A percentile compares a stretch with the other conserved stretches of the same genome.
phyloP scores from a whole-genome alignment of 306 rosid species.

The Malus domestica region DNA sequence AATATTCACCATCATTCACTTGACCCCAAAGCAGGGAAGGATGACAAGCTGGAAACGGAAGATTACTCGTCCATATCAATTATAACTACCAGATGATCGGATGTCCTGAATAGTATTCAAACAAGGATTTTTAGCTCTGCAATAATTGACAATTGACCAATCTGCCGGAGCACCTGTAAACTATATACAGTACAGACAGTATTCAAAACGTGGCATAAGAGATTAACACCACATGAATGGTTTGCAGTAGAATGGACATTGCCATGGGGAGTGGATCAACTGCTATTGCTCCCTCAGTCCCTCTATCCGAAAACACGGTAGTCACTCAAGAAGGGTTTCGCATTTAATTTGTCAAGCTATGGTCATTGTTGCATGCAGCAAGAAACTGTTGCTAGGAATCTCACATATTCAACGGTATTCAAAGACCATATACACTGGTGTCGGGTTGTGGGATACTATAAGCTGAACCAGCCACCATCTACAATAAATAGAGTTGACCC shows the following conservation, averaged over 20 bases:
- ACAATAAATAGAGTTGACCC: not conserved
- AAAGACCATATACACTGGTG: not conserved
- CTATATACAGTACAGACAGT: not conserved
- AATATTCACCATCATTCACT: conserved; percentile 1
- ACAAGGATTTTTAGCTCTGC: not conserved
- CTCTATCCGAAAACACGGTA: not conserved
- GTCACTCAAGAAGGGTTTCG: not conserved
- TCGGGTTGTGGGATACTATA: not conserved
- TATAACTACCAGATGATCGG: not conserved
- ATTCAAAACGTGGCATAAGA: not conserved
- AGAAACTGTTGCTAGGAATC: not conserved
- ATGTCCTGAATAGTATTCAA: not conserved
- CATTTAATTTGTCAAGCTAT: not conserved
- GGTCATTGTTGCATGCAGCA: not conserved
- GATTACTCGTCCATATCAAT: not conserved
- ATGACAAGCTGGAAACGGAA: not conserved
- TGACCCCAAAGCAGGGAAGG: not conserved
- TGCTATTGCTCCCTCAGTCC: not conserved
- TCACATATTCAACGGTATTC: not conserved
- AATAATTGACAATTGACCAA: not conserved
- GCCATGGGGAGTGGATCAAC: not conserved
- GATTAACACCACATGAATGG: not conserved
- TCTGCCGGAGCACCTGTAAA: not conserved
- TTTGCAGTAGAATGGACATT: not conserved
- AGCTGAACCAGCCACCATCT: not conserved